Percentiles rank a stretch among this genome's conserved stretches.
Conservation (phyloP, 2,329 filamentous ascomycete genomes). For the Xylogone sp. region DNA sequence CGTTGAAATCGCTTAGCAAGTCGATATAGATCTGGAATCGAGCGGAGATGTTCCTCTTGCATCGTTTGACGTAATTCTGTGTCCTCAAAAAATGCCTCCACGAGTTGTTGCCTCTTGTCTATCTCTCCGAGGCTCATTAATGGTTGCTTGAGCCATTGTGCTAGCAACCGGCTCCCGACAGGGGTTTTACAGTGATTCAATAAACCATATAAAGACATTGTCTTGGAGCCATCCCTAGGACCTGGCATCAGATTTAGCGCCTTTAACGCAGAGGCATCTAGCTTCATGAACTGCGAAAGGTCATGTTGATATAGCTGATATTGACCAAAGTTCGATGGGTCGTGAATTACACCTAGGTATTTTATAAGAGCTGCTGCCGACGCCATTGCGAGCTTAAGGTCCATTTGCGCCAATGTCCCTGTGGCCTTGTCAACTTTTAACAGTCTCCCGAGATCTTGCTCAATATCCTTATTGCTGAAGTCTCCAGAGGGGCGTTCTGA, state of each 20-base stretch:
- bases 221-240: conserved; percentile 90
- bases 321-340: conserved; percentile 92
- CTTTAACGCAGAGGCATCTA: conserved; percentile 90
- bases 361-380: conserved; percentile 91
- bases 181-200: conserved; percentile 98
- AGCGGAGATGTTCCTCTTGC: conserved; percentile 91
- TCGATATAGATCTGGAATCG: conserved; percentile 90
- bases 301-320: conserved; percentile 98
- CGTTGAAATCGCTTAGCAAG: conserved; percentile 93
- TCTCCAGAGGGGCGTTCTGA: conserved; percentile 74
- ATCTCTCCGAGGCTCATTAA: conserved; percentile 90
- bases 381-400: conserved; percentile 94
- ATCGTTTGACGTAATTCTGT: conserved; percentile 92
- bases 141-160: conserved; percentile 97
- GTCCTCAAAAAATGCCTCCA: conserved; percentile 90
- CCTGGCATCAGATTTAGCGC: conserved; percentile 97
- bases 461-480: conserved; percentile 87
- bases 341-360: conserved; percentile 86
- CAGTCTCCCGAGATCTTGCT: conserved; percentile 85
- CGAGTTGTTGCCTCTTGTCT: conserved; percentile 84
- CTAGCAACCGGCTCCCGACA: conserved; percentile 80
- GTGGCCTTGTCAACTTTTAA: conserved; percentile 81
- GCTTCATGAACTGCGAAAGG: conserved; percentile 94
- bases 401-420: conserved; percentile 78
- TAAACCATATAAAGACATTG: conserved; percentile 91